phyloP scores from a whole-genome alignment of 1,284 basidiomycete species.

The Cronartium quercuum region DNA sequence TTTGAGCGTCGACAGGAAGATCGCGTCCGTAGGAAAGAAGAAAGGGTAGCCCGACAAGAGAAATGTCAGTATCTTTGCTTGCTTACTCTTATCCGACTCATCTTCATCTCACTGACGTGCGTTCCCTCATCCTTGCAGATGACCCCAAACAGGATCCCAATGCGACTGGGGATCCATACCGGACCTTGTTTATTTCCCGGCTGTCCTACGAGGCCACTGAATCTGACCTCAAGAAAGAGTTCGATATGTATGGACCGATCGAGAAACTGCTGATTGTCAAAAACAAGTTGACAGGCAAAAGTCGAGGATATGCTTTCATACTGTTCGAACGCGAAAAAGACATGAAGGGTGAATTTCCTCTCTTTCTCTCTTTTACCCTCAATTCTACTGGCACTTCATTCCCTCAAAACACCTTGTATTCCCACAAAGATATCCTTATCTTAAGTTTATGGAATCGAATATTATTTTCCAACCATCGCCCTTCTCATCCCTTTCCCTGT shows the following conservation, averaged over 20 bases:
- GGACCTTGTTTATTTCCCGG: conserved; percentile 92
- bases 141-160: conserved; percentile 85
- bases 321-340: conserved; percentile 97
- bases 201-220: conserved; percentile 88
- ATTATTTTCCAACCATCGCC: background rate
- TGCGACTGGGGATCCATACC: conserved; percentile 95
- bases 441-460: background rate
- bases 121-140: conserved; percentile 54
- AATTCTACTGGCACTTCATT: conserved; percentile 17
- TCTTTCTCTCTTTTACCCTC: conserved; percentile 21
- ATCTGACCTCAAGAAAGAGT: conserved; percentile 82
- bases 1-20: conserved; percentile 39
- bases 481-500: conserved; percentile 1
- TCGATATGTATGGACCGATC: conserved; percentile 90
- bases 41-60: conserved; percentile 71
- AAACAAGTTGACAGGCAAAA: conserved; percentile 63
- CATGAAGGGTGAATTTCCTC: conserved; percentile 75
- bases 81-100: conserved; percentile 8
- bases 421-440: background rate
- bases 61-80: conserved; percentile 50
- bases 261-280: conserved; percentile 79
- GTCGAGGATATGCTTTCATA: conserved; percentile 90
- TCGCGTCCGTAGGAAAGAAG: conserved; percentile 67
- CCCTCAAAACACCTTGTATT: conserved; percentile 28
- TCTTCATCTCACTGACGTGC: background rate